Base-by-base conservation (phyloP, 495 filamentous ascomycete species). In the Aspergillus bertholletiae region DNA sequence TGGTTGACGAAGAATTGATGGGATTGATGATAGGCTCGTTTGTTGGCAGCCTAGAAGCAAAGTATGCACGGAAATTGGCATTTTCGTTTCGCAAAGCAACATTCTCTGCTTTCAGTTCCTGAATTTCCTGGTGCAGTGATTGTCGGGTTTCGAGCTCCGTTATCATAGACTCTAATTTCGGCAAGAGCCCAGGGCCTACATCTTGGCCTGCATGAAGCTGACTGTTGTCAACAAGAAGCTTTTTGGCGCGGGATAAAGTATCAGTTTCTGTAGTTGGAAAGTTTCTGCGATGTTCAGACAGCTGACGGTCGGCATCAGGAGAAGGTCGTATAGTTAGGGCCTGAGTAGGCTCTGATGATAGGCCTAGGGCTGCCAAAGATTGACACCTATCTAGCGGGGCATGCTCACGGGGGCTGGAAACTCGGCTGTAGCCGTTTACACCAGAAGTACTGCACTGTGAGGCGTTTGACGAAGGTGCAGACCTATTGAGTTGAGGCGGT, bases 81-180 rank as follows among this genome's bases (percentile, higher is more conserved):
- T 70, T 67, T 12, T 66, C 63, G 0, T 53, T 54, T 18, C 61
- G 63, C 35, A 67, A 44, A 35, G 51, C 50, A 2, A 47, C 28
- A 50, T 64, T 65, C 32, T 72, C 63, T 17, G 63, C 56, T 30
- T 21, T 47, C 3, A 68, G 49, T 3, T 49, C 54, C 17, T 64
- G 52, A 1, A 53, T 39, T 15, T 64, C 64, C 22, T 49, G 51
- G 30, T 61, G 44, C 21, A 60, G 28, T 6, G 51, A 7, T 13
- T 54, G 48, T 18, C 65, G 52, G 0, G 60, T 56, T 22, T 68
- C 59, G 2, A 64, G 47, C 37, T 68, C 60, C 46, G 46, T 49
- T 44, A 67, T 58, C 53, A 66, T 65, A 5, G 40, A 46, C 22
- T 45, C 62, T 18, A 70, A 35, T 37, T 65, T 64, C 12, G 60